These are phyloP conservation scores for Colletotrichum sp. DNA, from an alignment of 2,329 filamentous ascomycete species.

Conservation along the genomic window DNA sequence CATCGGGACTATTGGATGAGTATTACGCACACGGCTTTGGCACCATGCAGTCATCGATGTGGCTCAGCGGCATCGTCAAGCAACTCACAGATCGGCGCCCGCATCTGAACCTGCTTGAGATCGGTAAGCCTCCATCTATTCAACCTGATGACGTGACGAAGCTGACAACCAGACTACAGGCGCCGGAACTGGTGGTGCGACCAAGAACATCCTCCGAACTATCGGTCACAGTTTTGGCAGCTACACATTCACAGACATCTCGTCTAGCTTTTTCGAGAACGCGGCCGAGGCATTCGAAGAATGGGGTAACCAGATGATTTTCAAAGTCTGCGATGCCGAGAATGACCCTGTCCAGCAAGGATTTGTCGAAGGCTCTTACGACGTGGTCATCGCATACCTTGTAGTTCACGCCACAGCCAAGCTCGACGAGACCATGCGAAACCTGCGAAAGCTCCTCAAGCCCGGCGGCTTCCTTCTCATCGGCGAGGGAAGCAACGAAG, in stretches of 20 bases:
- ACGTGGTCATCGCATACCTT: slow-evolving; percentile 32
- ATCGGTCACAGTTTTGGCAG: background rate
- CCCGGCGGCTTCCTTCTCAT: slow-evolving; percentile 32
- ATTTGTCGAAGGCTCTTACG: slow-evolving; percentile 27
- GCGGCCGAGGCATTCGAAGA: slow-evolving; percentile 27
- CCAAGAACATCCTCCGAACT: slow-evolving; percentile 2
- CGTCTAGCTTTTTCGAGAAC: slow-evolving; percentile 23
- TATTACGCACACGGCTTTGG: slow-evolving; percentile 35
- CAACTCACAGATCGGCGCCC: background rate
- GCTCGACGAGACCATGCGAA: slow-evolving; percentile 25
- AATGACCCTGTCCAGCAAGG: slow-evolving; percentile 29
- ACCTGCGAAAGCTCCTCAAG: slow-evolving; percentile 30
- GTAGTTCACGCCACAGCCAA: slow-evolving; percentile 31
- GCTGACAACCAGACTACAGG: slow-evolving; percentile 25
- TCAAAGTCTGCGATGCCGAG: slow-evolving; percentile 33
- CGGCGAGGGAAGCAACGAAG: background rate
- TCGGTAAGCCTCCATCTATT: background rate
- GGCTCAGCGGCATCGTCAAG: slow-evolving; percentile 38
- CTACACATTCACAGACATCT: slow-evolving; percentile 30
- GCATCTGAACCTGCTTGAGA: background rate
- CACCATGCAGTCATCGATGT: slow-evolving; percentile 32
- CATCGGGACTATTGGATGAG: slow-evolving; percentile 35
- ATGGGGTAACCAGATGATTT: slow-evolving; percentile 18
- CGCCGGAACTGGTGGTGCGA: slow-evolving; percentile 44
- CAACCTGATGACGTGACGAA: background rate